These are phyloP conservation scores for Annulohypoxylon truncatum DNA, from an alignment of 2,329 filamentous ascomycete species.

Conservation along the genomic window DNA sequence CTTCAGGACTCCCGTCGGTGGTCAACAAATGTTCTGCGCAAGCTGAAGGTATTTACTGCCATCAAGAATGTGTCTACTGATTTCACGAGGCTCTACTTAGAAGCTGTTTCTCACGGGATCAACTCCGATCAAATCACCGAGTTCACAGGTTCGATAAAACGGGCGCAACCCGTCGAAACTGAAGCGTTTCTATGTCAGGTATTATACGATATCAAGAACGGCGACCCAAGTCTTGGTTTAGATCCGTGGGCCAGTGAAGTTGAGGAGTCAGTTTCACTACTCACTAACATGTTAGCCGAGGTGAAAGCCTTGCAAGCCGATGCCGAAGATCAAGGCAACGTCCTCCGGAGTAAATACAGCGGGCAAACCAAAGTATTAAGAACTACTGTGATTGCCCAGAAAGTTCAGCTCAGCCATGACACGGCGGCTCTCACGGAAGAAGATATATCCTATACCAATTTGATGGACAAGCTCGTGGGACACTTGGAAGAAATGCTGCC, in stretches of 20 bases:
- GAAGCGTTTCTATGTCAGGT: constrained; percentile 58
- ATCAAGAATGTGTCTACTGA: constrained; percentile 46
- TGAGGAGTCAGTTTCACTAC: constrained; percentile 47
- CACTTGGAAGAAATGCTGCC: constrained; percentile 56
- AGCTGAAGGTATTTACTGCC: constrained; percentile 60
- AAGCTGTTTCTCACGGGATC: constrained; percentile 69
- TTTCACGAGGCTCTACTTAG: constrained; percentile 70
- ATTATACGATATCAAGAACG: constrained; percentile 52
- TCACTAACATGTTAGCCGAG: constrained; percentile 58
- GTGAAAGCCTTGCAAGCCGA: constrained; percentile 60
- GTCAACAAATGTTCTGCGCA: constrained; percentile 59
- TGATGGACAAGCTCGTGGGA: constrained; percentile 69
- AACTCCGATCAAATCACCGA: constrained; percentile 63
- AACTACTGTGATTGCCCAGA: constrained; percentile 83
- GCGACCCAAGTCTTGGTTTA: constrained; percentile 54
- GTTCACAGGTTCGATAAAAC: constrained; percentile 68
- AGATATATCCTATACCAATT: constrained; percentile 75
- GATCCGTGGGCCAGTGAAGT: constrained; percentile 50
- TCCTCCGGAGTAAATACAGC: constrained; percentile 80
- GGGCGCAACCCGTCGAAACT: constrained; percentile 66
- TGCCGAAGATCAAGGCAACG: constrained; percentile 58
- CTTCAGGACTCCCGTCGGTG: constrained; percentile 52
- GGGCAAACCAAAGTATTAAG: constrained; percentile 76
- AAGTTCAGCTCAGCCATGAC: constrained; percentile 82
- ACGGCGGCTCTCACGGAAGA: constrained; percentile 76